Conservation (phyloP, 1,284 basidiomycete species). For the Fomitopsis palustris region DNA sequence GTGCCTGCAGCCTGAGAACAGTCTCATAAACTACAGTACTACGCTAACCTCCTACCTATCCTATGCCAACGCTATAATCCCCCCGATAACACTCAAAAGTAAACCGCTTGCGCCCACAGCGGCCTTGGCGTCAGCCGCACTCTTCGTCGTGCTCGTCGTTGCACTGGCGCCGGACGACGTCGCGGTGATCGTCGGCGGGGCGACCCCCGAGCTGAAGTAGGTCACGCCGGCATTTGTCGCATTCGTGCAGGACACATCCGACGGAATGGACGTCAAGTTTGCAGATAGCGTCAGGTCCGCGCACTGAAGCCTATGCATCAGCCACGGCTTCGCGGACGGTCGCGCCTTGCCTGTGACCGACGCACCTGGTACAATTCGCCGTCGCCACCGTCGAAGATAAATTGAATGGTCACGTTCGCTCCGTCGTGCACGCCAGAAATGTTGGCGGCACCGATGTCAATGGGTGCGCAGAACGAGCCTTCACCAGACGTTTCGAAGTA, state of each 20-base stretch:
- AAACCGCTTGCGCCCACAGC: constrained; percentile 14
- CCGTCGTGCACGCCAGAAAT: constrained; percentile 49
- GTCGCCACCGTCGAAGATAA: constrained; percentile 64
- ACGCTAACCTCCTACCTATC: too few relatives aligned
- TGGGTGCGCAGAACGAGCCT: constrained; percentile 58
- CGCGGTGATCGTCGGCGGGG: constrained; percentile 8
- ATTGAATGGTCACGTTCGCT: constrained; percentile 59
- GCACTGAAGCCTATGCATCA: constrained; percentile 41
- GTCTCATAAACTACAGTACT: too few relatives aligned
- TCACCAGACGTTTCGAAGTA: constrained; percentile 51
- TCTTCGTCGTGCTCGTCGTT: constrained; percentile 13
- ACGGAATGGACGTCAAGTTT: constrained; percentile 38
- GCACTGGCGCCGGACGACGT: constrained; percentile 12
- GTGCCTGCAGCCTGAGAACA: too few relatives aligned
- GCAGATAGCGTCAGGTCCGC: constrained; percentile 59
- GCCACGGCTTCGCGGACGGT: not conserved
- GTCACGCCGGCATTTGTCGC: constrained; percentile 19
- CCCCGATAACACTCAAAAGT: not conserved
- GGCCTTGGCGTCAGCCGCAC: constrained; percentile 14
- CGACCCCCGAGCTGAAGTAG: constrained; percentile 5
- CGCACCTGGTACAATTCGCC: constrained; percentile 63
- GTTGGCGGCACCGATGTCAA: constrained; percentile 51
- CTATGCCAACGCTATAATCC: not conserved
- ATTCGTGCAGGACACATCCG: constrained; percentile 28
- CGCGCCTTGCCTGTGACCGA: not conserved